Evolutionary conservation across 768 basidiomycete species (phyloP).

Genomic region (Termitomyces sp.): DNA sequence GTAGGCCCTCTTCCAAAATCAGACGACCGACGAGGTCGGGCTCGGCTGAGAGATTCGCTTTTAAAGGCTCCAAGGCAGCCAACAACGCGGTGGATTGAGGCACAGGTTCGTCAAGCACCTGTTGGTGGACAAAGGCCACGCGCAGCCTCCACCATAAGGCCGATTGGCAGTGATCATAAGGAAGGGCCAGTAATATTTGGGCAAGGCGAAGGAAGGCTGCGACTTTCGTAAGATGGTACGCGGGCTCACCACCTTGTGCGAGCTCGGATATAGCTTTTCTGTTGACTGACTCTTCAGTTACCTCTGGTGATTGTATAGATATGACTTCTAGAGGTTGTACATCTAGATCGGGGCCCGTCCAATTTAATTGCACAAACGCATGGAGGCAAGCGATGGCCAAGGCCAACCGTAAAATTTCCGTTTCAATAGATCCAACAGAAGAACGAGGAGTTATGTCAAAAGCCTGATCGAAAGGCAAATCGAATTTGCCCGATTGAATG

Average conservation of each 20-base stretch:
- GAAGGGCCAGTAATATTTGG: conserved; percentile 58
- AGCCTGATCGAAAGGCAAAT: conserved; percentile 33
- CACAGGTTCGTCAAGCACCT: conserved; percentile 82
- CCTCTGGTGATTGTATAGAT: conserved; percentile 21
- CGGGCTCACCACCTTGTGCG: conserved; percentile 87
- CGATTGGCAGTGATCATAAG: conserved; percentile 47
- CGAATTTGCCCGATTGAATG: conserved; percentile 22
- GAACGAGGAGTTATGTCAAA: conserved; percentile 23
- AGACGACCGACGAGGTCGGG: conserved; percentile 67
- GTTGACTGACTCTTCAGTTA: conserved; percentile 53
- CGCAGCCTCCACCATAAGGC: conserved; percentile 86
- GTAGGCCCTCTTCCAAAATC: conserved; percentile 71
- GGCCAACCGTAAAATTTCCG: conserved; percentile 56
- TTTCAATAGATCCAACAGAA: conserved; percentile 22
- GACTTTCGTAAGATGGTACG: conserved; percentile 80
- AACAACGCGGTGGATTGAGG: conserved; percentile 43
- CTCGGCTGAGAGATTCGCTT: conserved; percentile 38
- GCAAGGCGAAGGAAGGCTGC: conserved; percentile 75
- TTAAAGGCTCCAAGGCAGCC: conserved; percentile 38
- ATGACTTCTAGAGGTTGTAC: conserved; percentile 46
- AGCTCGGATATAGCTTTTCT: conserved; percentile 69
- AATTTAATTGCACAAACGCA: conserved; percentile 90
- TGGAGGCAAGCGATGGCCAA: conserved; percentile 81
- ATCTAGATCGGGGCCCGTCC: conserved; percentile 89
- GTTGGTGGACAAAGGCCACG: conserved; percentile 65